These are phyloP conservation scores for Sclerotiophoma versabilis DNA, from an alignment of 2,329 filamentous ascomycete species.

Conservation along the genomic window DNA sequence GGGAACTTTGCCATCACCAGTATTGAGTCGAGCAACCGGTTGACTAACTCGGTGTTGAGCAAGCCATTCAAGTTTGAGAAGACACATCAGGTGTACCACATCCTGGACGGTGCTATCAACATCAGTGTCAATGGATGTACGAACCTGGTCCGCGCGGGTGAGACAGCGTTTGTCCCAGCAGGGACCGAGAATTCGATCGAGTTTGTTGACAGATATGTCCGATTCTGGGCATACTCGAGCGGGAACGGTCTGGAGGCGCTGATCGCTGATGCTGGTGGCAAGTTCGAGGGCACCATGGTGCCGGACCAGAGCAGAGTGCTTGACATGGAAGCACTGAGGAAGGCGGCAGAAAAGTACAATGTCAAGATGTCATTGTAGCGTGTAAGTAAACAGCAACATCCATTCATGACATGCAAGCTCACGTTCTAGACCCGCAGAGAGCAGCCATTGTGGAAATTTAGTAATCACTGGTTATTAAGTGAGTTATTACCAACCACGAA, in stretches of 20 bases:
- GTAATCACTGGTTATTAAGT: no score
- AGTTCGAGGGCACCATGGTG: conserved; percentile 24
- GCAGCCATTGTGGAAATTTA: no score
- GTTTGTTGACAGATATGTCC: conserved; percentile 25
- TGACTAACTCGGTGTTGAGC: conserved; percentile 16
- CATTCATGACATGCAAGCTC: no score
- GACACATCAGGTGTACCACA: conserved; percentile 26
- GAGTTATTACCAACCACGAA: no score
- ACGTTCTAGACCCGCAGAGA: no score
- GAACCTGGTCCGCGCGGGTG: conserved; percentile 25
- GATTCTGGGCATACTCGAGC: conserved; percentile 31
- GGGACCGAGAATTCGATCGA: conserved; percentile 22
- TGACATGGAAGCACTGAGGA: conserved; percentile 8
- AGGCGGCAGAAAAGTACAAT: conserved; percentile 10
- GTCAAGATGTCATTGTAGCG: conserved; percentile 7
- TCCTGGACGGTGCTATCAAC: conserved; percentile 25
- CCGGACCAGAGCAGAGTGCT: conserved; percentile 17
- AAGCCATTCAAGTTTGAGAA: conserved; percentile 21
- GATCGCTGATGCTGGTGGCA: conserved; percentile 24
- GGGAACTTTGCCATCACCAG: conserved; percentile 30
- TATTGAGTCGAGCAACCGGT: conserved; percentile 26
- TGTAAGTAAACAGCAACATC: no score
- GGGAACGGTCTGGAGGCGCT: conserved; percentile 27
- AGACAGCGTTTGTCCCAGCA: conserved; percentile 27
- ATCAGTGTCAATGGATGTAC: conserved; percentile 15